A percentile compares a stretch with the other conserved stretches of the same genome.
These are phyloP conservation scores for Fomitopsis schrenkii DNA, from an alignment of 1,284 basidiomycete species.

Conservation along the genomic window DNA sequence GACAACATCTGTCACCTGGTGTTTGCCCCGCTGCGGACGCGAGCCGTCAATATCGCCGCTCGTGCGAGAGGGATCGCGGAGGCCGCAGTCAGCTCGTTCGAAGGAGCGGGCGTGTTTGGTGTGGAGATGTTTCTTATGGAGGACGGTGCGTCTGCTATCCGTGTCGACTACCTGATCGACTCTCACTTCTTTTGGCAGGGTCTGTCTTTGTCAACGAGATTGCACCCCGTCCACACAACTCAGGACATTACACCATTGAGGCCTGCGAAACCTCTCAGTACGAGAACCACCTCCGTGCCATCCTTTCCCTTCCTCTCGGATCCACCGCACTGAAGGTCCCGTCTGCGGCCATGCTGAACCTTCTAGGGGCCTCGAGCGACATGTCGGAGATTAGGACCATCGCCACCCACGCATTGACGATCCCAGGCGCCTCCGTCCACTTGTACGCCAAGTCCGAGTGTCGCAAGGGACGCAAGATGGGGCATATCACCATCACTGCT, in stretches of 20 bases:
- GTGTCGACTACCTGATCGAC: background rate
- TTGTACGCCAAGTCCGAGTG: constrained; percentile 93
- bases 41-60: constrained; percentile 52
- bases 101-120: constrained; percentile 94
- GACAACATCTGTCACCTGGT: constrained; percentile 95
- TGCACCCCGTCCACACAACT: constrained; percentile 98
- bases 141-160: constrained; percentile 54
- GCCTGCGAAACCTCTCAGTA: constrained; percentile 96
- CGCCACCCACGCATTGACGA: constrained; percentile 49
- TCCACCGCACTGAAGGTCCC: constrained; percentile 87
- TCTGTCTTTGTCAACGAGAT: constrained; percentile 92
- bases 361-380: constrained; percentile 75
- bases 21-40: constrained; percentile 75
- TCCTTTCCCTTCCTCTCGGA: constrained; percentile 88
- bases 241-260: constrained; percentile 99
- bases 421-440: constrained; percentile 82
- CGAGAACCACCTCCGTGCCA: constrained; percentile 97
- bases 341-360: constrained; percentile 91
- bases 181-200: constrained; percentile 39
- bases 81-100: constrained; percentile 74
- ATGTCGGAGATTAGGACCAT: constrained; percentile 61
- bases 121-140: constrained; percentile 97
- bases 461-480: constrained; percentile 95
- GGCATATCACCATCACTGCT: constrained; percentile 92
- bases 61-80: constrained; percentile 79